Evolutionary conservation across 2,329 filamentous ascomycete species (phyloP), one percentile per base, ranked within the genome.

Genomic region (Escovopsis weberi): DNA sequence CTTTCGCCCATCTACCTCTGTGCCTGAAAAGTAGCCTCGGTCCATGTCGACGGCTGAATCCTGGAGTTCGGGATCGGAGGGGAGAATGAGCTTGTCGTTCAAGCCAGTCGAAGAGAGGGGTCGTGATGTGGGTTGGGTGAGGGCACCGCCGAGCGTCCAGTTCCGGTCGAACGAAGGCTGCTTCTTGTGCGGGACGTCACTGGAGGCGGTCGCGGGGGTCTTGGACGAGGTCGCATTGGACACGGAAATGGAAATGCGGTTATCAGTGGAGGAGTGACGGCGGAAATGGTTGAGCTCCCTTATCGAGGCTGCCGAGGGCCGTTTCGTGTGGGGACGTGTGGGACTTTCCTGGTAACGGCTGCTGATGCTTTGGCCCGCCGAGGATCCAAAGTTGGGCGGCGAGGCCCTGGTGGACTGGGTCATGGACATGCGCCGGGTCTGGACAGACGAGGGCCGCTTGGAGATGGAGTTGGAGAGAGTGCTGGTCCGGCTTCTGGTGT

Each of bases 1-100:
- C 52, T 75, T 78, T 45, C 82, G 77, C 37, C 75, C 75, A 48
- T 95, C 87, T 23, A 79, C 69, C 54, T 96, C 89, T 12, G 82
- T 83, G 3, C 88, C 86, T 7, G 89, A 95, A 56, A 95, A 94
- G 60, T 96, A 96, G 23, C 88, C 89, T 33, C 86, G 76, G 54
- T 96, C 91, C 12, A 85, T 60, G 47, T 93, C 84, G 23, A 67
- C 60, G 12, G 65, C 63, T 8, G 67, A 67, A 45, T 75, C 70
- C 47, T 66, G 66, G 12, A 63, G 52, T 11, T 64, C 58, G 12
- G 60, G 51, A 12, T 63, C 63, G 2, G 65, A 62, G 18, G 35
- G 40, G 19, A 55, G 55, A 19, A 60, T 58, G 39, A 63, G 41
- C 6, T 63, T 51, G 42, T 74, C 70, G 28, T 69, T 65, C 30